Evolutionary conservation across 2,329 filamentous ascomycete species (phyloP).

Genomic region (Alternaria ethzedia): DNA sequence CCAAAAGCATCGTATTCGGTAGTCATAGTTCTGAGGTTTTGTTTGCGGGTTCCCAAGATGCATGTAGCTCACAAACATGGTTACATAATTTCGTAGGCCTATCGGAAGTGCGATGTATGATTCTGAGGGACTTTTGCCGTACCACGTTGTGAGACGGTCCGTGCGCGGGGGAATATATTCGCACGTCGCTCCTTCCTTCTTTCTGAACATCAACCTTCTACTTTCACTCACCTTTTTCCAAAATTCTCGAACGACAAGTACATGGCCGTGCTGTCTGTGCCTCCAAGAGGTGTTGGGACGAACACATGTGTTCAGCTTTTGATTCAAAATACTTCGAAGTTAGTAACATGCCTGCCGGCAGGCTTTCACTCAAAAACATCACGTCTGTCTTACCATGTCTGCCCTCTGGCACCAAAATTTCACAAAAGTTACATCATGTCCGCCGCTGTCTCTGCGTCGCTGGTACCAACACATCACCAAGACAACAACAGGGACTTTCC

Average conservation of each 20-base stretch:
- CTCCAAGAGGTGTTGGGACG: background rate
- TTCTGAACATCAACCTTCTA: background rate
- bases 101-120: background rate
- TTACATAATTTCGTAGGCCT: rapidly evolving
- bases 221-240: background rate
- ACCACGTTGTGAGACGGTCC: background rate
- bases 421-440: background rate
- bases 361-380: background rate
- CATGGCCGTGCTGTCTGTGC: background rate
- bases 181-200: background rate
- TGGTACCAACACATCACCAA: rapidly evolving
- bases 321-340: background rate
- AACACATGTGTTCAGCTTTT: background rate
- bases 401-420: background rate
- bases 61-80: background rate
- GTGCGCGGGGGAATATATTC: background rate
- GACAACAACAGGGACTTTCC: background rate
- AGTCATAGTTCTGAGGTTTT: rapidly evolving
- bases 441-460: background rate
- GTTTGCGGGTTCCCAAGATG: background rate
- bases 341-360: background rate
- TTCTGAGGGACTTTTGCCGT: background rate
- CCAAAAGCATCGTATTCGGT: background rate
- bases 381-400: background rate
- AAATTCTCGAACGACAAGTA: background rate